Conservation (phyloP, 371 early-diverging fungal genomes). For the Sporodiniella umbellata region DNA sequence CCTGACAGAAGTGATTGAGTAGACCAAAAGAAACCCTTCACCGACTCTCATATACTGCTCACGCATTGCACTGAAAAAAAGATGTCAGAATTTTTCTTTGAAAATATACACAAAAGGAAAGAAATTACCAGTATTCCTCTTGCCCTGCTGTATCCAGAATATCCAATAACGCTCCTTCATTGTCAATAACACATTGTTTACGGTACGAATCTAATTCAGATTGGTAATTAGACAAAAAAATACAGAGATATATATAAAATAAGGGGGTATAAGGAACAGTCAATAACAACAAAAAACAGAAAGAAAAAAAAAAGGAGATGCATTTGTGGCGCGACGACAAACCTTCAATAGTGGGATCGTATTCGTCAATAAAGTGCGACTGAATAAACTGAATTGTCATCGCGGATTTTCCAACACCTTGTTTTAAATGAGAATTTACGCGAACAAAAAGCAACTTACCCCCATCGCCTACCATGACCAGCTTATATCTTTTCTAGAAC, state of each 20-base stretch:
- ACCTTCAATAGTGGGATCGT: conserved; percentile 86
- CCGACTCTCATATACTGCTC: conserved; percentile 82
- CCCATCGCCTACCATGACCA: conserved; percentile 80
- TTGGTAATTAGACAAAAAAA: too few species aligned
- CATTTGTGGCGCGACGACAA: background rate
- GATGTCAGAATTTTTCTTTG: too few species aligned
- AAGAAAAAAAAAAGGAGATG: background rate
- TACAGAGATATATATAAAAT: too few species aligned
- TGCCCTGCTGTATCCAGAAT: conserved; percentile 85
- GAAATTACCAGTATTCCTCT: conserved; percentile 83
- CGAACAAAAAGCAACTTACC: conserved; percentile 3
- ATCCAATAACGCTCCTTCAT: conserved; percentile 67
- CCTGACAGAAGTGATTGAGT: conserved; percentile 57
- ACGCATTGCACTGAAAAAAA: conserved; percentile 60
- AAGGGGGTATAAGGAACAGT: background rate
- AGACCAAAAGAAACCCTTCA: conserved; percentile 45
- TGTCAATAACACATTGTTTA: conserved; percentile 72
- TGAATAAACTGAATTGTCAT: conserved; percentile 80
- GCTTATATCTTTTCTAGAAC: conserved; percentile 34
- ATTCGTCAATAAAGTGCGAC: conserved; percentile 78
- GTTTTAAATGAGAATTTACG: background rate
- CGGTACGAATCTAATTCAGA: conserved; percentile 66
- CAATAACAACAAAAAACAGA: background rate
- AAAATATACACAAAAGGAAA: too few species aligned
- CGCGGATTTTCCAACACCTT: conserved; percentile 70